Conservation (phyloP, 2,329 filamentous ascomycete genomes). For the Lasiodiplodia hormozganensis region DNA sequence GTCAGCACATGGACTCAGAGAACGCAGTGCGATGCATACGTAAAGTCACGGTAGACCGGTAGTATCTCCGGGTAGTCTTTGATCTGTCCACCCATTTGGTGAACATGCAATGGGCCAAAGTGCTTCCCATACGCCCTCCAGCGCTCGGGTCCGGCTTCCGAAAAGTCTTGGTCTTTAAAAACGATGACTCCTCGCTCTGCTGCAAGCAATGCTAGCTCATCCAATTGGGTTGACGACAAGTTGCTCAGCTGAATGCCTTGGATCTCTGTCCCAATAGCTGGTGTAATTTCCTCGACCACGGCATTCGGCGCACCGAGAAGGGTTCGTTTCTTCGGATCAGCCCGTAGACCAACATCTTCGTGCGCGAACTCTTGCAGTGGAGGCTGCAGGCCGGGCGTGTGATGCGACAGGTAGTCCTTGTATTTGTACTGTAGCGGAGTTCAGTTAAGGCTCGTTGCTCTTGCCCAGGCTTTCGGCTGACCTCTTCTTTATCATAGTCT, state of each 20-base stretch:
- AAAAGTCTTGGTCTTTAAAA: constrained; percentile 60
- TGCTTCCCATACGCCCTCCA: constrained; percentile 55
- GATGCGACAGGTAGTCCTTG: constrained; percentile 18
- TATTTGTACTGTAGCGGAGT: constrained; percentile 18
- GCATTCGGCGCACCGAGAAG: constrained; percentile 45
- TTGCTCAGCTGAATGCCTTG: constrained; percentile 55
- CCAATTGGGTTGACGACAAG: constrained; percentile 55
- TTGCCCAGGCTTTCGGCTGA: background rate
- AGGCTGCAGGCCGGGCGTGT: constrained; percentile 10
- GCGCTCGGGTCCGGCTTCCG: constrained; percentile 51
- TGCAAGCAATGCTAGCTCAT: constrained; percentile 56
- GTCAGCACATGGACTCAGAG: background rate
- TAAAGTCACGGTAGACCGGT: constrained; percentile 20
- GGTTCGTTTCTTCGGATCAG: constrained; percentile 53
- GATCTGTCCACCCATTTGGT: constrained; percentile 24
- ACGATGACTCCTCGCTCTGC: constrained; percentile 55
- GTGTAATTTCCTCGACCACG: constrained; percentile 36
- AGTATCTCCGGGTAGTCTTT: constrained; percentile 23
- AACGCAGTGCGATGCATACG: background rate
- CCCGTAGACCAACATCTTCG: constrained; percentile 48
- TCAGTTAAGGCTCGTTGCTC: background rate
- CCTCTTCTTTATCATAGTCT: constrained; percentile 25
- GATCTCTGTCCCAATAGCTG: constrained; percentile 45
- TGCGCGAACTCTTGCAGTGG: constrained; percentile 17
- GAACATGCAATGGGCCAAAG: constrained; percentile 43